A percentile compares a stretch with the other conserved stretches of the same genome.
Conservation (phyloP, 1,284 basidiomycete species). For the Heterobasidion annosum region DNA sequence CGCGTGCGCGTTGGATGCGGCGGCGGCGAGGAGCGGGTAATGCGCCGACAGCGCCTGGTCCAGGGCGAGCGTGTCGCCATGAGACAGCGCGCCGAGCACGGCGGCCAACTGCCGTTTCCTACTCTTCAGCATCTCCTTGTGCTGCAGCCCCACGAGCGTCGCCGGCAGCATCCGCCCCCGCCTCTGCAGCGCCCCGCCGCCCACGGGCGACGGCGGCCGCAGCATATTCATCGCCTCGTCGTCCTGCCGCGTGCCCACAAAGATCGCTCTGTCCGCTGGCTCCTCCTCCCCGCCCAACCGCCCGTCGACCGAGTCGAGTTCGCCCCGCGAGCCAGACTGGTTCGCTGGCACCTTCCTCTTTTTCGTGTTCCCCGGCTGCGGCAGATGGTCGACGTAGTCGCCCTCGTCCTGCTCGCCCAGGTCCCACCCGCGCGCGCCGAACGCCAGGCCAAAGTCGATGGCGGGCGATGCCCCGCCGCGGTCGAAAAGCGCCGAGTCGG, state of each 20-base stretch:
- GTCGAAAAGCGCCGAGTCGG: slow-evolving; percentile 1
- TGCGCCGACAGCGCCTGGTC: slow-evolving; percentile 66
- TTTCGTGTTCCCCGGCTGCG: slow-evolving; percentile 76
- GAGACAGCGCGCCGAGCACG: slow-evolving; percentile 53
- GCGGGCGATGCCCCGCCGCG: slow-evolving; percentile 9
- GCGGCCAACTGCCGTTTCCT: slow-evolving; percentile 61
- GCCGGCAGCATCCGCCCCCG: slow-evolving; percentile 46
- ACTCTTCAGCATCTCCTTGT: slow-evolving; percentile 62
- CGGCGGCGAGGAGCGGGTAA: slow-evolving; percentile 32
- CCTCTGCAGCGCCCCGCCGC: slow-evolving; percentile 16
- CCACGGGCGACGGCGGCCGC: slow-evolving; percentile 2
- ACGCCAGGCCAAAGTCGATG: slow-evolving; percentile 13
- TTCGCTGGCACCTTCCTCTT: slow-evolving; percentile 72
- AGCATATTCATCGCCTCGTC: slow-evolving; percentile 11
- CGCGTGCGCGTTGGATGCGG: not conserved
- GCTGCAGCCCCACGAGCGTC: slow-evolving; percentile 59
- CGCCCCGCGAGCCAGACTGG: slow-evolving; percentile 29
- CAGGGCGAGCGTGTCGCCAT: slow-evolving; percentile 58
- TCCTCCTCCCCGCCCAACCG: slow-evolving; percentile 31
- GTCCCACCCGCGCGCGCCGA: slow-evolving; percentile 13
- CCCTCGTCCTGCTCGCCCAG: slow-evolving; percentile 45
- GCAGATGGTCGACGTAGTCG: slow-evolving; percentile 56
- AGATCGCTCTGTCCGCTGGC: slow-evolving; percentile 19
- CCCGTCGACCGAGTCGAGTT: slow-evolving; percentile 25
- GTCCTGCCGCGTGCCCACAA: slow-evolving; percentile 16